Percentiles rank a stretch among this genome's conserved stretches.
Evolutionary conservation across 1,284 basidiomycete genomes (phyloP).

Genomic region (Fomitopsis betulina): DNA sequence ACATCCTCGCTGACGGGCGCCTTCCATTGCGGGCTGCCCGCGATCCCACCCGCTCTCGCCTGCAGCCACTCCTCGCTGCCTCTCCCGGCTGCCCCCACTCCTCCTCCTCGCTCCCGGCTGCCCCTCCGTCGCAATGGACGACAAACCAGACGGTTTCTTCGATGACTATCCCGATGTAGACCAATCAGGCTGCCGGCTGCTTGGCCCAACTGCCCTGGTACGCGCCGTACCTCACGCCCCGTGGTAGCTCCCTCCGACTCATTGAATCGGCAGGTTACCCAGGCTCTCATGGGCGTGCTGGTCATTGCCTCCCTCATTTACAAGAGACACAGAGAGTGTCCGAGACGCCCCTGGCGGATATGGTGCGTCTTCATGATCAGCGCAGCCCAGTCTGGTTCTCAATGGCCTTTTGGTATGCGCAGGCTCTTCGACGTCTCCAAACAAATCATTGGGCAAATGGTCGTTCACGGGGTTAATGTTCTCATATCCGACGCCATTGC

Average conservation of each 20-base stretch:
- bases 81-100: constrained; percentile 1
- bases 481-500: constrained; percentile 73
- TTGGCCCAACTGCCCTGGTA: constrained; percentile 67
- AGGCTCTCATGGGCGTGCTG: constrained; percentile 82
- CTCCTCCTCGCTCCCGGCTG: background rate
- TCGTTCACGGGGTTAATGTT: constrained; percentile 86
- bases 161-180: constrained; percentile 47
- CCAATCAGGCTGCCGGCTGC: constrained; percentile 54
- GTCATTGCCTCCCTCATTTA: constrained; percentile 83
- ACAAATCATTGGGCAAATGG: constrained; percentile 89
- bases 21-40: background rate
- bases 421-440: constrained; percentile 90
- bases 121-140: constrained; percentile 11
- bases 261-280: constrained; percentile 53
- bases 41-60: background rate
- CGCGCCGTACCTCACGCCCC: constrained; percentile 16
- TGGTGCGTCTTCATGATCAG: constrained; percentile 52
- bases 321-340: constrained; percentile 85
- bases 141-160: constrained; percentile 12
- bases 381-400: background rate
- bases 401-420: background rate
- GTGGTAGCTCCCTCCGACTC: background rate
- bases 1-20: background rate
- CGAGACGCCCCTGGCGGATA: constrained; percentile 88
- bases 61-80: background rate